These are phyloP conservation scores for Angomonas deanei DNA, from an alignment of 208 protist genomes.

Conservation along the genomic window DNA sequence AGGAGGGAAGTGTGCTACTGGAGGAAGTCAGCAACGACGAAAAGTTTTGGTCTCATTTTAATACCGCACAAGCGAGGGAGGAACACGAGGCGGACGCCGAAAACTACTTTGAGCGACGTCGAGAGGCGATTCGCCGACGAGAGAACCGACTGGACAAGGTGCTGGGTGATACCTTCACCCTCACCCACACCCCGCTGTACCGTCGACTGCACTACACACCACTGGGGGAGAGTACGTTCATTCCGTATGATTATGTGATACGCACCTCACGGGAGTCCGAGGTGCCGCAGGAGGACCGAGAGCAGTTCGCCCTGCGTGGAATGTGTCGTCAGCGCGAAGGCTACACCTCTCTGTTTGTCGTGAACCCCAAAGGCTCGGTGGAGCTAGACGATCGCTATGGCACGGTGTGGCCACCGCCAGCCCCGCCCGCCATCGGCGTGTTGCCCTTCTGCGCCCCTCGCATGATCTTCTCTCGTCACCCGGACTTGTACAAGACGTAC, in stretches of 20 bases:
- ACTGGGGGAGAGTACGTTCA: slow-evolving; percentile 41
- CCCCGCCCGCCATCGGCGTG: slow-evolving; percentile 49
- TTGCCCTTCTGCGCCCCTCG: slow-evolving; percentile 61
- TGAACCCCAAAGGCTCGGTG: slow-evolving; percentile 56
- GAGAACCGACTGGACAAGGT: slow-evolving; percentile 19
- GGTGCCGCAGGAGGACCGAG: slow-evolving; percentile 24
- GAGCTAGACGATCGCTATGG: slow-evolving; percentile 32
- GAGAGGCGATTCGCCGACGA: slow-evolving; percentile 2
- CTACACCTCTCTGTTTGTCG: slow-evolving; percentile 40
- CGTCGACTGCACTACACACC: slow-evolving; percentile 16
- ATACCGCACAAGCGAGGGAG: not conserved
- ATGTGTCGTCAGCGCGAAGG: slow-evolving; percentile 43
- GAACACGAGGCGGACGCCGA: not conserved
- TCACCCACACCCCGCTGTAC: slow-evolving; percentile 13
- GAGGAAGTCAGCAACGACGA: not conserved
- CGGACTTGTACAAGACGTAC: slow-evolving; percentile 43
- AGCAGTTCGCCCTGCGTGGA: slow-evolving; percentile 52
- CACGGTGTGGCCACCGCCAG: slow-evolving; percentile 20
- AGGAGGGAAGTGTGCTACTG: not conserved
- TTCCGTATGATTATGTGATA: slow-evolving; percentile 41
- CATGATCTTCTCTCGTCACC: slow-evolving; percentile 72
- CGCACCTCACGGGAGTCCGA: slow-evolving; percentile 14
- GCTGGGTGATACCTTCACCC: slow-evolving; percentile 11
- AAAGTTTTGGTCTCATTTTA: no score
- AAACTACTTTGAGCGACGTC: slow-evolving; percentile 4